Evolutionary conservation across 192 early-diverging fungal genomes (phyloP).

Genomic region (Podila epigama): DNA sequence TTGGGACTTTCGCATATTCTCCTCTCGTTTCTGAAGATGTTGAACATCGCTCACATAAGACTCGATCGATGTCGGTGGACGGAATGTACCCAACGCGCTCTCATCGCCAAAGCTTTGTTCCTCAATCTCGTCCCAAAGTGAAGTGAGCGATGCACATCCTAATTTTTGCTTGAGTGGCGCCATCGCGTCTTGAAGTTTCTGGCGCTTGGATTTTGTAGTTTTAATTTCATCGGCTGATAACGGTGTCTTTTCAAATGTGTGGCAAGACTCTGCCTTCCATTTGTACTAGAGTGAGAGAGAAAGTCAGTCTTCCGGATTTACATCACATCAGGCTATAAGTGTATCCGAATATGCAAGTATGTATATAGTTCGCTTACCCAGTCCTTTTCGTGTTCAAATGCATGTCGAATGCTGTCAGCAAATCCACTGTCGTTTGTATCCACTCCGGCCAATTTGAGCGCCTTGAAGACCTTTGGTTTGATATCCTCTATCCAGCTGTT

Average conservation of each 20-base stretch:
- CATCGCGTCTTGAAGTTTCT: constrained; percentile 36
- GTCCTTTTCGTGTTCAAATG: constrained; percentile 75
- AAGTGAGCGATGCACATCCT: constrained; percentile 16
- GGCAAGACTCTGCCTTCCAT: constrained; percentile 86
- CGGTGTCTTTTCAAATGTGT: constrained; percentile 67
- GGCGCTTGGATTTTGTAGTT: constrained; percentile 20
- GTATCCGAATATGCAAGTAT: no score
- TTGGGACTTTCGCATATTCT: background rate
- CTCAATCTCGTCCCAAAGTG: constrained; percentile 49
- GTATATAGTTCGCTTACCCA: constrained; percentile 62
- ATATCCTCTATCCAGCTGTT: constrained; percentile 63
- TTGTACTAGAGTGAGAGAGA: constrained; percentile 50
- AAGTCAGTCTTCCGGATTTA: background rate
- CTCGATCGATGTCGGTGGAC: constrained; percentile 23
- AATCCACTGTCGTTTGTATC: constrained; percentile 67
- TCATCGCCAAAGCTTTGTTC: constrained; percentile 39
- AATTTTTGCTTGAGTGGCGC: constrained; percentile 21
- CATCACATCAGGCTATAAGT: background rate
- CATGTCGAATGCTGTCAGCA: constrained; percentile 66
- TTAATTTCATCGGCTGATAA: constrained; percentile 53
- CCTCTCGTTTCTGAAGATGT: constrained; percentile 39
- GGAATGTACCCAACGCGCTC: constrained; percentile 17
- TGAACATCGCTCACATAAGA: constrained; percentile 41
- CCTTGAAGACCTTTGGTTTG: constrained; percentile 52
- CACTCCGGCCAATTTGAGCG: constrained; percentile 58